phyloP scores from a whole-genome alignment of 768 basidiomycete species.

The Mrakia gelida region DNA sequence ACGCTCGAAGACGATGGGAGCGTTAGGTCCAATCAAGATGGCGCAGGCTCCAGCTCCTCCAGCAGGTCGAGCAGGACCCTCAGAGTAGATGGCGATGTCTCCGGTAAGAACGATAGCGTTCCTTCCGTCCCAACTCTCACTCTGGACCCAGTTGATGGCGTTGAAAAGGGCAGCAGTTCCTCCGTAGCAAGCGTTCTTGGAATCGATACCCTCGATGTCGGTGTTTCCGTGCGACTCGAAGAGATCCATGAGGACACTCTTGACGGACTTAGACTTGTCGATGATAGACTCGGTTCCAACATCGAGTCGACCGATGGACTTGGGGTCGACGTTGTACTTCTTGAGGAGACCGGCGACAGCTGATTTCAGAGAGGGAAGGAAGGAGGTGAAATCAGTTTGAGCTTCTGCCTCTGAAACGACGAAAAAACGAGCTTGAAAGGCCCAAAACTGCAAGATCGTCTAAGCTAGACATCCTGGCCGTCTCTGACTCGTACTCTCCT shows the following conservation, averaged over 20 bases:
- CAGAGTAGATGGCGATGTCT: constrained; percentile 97
- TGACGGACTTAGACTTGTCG: constrained; percentile 98
- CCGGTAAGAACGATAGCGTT: constrained; percentile 95
- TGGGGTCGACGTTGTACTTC: constrained; percentile 94
- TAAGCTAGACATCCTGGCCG: background rate
- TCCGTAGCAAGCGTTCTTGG: constrained; percentile 98
- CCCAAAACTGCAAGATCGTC: background rate
- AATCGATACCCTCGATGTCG: constrained; percentile 98
- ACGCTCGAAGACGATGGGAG: constrained; percentile 93
- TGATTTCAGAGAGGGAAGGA: constrained; percentile 42
- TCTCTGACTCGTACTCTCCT: background rate
- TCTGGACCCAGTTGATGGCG: constrained; percentile 96
- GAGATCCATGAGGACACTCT: constrained; percentile 97
- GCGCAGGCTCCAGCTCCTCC: constrained; percentile 96
- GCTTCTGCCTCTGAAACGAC: background rate
- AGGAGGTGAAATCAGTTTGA: constrained; percentile 24
- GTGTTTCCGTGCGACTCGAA: constrained; percentile 87
- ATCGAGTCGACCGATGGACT: constrained; percentile 93
- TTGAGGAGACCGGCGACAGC: constrained; percentile 83
- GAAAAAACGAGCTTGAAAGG: background rate
- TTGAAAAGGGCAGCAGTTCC: constrained; percentile 99
- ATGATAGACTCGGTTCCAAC: constrained; percentile 99
- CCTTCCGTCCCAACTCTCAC: constrained; percentile 91
- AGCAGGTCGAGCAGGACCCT: constrained; percentile 88
- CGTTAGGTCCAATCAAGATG: constrained; percentile 91